Percentiles rank a stretch among this genome's conserved stretches.
These are phyloP conservation scores for Apiotrichum gamsii DNA, from an alignment of 1,284 basidiomycete genomes.

Conservation along the genomic window DNA sequence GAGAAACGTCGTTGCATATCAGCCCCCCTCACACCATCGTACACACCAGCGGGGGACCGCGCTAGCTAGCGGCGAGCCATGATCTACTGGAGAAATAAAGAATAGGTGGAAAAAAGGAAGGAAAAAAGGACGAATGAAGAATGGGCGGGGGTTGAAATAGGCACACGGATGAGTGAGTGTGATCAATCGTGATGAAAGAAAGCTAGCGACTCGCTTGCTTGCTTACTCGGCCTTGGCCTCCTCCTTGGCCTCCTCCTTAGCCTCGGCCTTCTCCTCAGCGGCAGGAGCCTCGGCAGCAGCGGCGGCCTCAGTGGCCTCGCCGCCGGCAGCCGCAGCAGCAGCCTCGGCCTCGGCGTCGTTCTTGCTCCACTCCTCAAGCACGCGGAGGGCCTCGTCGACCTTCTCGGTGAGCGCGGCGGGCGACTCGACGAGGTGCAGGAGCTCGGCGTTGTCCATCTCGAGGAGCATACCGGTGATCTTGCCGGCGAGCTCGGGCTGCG, in stretches of 20 bases:
- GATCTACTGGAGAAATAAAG: background rate
- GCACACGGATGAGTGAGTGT: background rate
- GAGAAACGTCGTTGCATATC: background rate
- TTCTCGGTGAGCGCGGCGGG: slow-evolving; percentile 75
- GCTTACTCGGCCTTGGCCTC: background rate
- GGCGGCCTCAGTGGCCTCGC: slow-evolving; percentile 19
- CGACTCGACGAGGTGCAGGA: slow-evolving; percentile 75
- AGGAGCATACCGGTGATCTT: slow-evolving; percentile 97
- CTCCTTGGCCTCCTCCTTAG: slow-evolving; percentile 3
- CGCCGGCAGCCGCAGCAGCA: slow-evolving; percentile 21
- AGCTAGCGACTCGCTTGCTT: too few species aligned
- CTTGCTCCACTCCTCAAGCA: slow-evolving; percentile 48
- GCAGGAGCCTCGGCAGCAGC: slow-evolving; percentile 13
- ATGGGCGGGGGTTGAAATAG: background rate
- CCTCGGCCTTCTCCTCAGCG: slow-evolving; percentile 3
- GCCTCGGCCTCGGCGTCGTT: slow-evolving; percentile 16
- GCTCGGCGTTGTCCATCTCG: slow-evolving; percentile 92
- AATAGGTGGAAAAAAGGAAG: background rate
- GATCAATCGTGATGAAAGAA: too few species aligned
- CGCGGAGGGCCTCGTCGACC: slow-evolving; percentile 69
- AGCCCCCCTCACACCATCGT: background rate
- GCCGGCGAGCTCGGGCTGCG: slow-evolving; percentile 76
- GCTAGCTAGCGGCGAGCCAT: background rate
- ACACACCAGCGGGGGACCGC: background rate
- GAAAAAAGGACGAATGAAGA: background rate